Base-by-base conservation (phyloP, 148 eudicot genomes). In the Rhododendron ovatum region DNA sequence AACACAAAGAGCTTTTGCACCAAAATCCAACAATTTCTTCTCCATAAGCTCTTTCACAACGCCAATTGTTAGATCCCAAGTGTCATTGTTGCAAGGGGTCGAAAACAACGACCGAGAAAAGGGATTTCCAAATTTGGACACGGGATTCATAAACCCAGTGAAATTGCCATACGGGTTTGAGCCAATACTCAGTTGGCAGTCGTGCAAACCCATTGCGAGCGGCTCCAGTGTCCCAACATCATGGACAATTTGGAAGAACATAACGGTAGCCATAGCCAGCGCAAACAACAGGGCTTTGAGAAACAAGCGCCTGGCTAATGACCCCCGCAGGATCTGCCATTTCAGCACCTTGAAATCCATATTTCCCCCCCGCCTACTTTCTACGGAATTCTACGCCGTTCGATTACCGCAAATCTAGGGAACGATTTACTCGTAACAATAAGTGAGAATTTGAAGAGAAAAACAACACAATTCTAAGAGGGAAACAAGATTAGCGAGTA, bases 251-350 rank as follows among this genome's bases (percentile, higher is more conserved):
- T 91, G 96, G 85, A 92, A 88, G 85, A 93, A 84, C 3, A 95
- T 91, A 45, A 96, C 78, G 67, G 89, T 65, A 1, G 92, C 89
- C 83, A 93, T 81, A 73, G 93, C 94, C 47, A 89, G 22, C 0
- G 87, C 88, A 83, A 95, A 89, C 87, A 93, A 80, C n/a, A 92
- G 88, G 28, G 89, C 87, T 67, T 90, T 94, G 51, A 91, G 75
- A 18, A 92, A 79, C 88, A 93, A 88, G 51, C 98, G 87, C 86
- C 88, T 92, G 80, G 89, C 85, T 51, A 94, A 85, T 57, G 94
- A 90, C 86, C 96, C 98, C 82, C 94, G 93, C 20, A 92, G 78
- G 89, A 91, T 86, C 76, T 93, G 96, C 94, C 94, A 93, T 93
- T 90, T 93, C 91, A 93, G 50, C 43, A 89, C 89, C 86, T 93